Percentiles rank a stretch among this genome's conserved stretches.
Conservation (phyloP, 1,284 basidiomycete species). For the Ustilago cynodontis region DNA sequence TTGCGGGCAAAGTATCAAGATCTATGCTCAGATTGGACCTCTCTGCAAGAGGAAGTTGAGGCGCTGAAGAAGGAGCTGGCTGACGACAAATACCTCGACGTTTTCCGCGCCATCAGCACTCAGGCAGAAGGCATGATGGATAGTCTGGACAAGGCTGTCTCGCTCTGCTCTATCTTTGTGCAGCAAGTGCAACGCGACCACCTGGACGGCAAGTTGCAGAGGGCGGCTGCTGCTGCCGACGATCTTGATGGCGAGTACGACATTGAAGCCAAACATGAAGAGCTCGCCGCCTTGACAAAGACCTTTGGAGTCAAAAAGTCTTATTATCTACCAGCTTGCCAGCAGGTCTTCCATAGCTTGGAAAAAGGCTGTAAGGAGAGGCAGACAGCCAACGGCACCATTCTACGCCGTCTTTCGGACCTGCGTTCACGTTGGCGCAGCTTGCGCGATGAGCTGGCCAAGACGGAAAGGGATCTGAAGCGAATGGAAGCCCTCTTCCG, state of each 20-base stretch:
- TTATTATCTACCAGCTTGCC: slow-evolving; percentile 92
- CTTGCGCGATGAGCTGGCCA: slow-evolving; percentile 79
- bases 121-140: slow-evolving; percentile 97
- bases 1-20: slow-evolving; percentile 39
- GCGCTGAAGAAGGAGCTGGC: slow-evolving; percentile 87
- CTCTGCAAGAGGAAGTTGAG: slow-evolving; percentile 82
- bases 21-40: slow-evolving; percentile 78
- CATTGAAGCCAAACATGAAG: slow-evolving; percentile 42
- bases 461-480: slow-evolving; percentile 86
- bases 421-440: slow-evolving; percentile 85
- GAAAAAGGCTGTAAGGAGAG: slow-evolving; percentile 90
- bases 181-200: slow-evolving; percentile 40
- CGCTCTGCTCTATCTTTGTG: slow-evolving; percentile 79
- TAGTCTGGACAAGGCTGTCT: slow-evolving; percentile 88
- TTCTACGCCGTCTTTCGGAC: slow-evolving; percentile 85
- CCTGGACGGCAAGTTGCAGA: slow-evolving; percentile 24
- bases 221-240: slow-evolving; percentile 20
- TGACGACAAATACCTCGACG: slow-evolving; percentile 93
- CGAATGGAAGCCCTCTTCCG: slow-evolving; percentile 76
- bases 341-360: slow-evolving; percentile 90
- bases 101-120: slow-evolving; percentile 90
- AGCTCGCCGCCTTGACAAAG: slow-evolving; percentile 45
- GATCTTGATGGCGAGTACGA: slow-evolving; percentile 36
- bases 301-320: slow-evolving; percentile 69
- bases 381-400: slow-evolving; percentile 93